Percentiles rank a stretch among this genome's conserved stretches.
These are phyloP conservation scores for Heliamphora exappendiculata DNA, from an alignment of 148 eudicot species.

Conservation along the genomic window DNA sequence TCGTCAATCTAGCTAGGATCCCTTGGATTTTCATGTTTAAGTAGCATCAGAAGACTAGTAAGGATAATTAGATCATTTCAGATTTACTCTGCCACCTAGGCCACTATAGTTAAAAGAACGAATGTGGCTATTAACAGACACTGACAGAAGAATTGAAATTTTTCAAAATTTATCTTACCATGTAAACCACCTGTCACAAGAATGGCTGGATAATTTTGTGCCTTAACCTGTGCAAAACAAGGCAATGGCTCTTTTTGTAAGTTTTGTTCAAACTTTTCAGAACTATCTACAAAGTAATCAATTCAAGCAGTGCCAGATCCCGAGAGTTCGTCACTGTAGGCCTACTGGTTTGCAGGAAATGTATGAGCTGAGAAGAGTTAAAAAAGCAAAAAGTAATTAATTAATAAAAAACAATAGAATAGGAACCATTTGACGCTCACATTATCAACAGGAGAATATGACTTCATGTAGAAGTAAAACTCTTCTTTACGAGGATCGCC, in stretches of 20 bases:
- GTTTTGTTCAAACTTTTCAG: not conserved
- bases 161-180: slow-evolving; percentile 38
- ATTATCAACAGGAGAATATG: slow-evolving; percentile 91
- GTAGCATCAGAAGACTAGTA: not conserved
- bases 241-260: not conserved
- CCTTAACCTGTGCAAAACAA: slow-evolving; percentile 41
- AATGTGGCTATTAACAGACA: not conserved
- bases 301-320: not conserved
- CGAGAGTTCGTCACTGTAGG: not conserved
- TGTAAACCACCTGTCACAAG: slow-evolving; percentile 81
- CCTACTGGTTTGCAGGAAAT: not conserved
- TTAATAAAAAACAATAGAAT: slow-evolving; percentile 1
- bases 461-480: slow-evolving; percentile 79
- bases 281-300: not conserved
- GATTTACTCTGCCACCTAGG: not conserved
- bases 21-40: not conserved
- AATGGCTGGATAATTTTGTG: slow-evolving; percentile 72
- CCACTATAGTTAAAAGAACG: not conserved
- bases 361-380: not conserved
- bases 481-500: slow-evolving; percentile 87
- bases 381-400: not conserved
- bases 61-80: not conserved
- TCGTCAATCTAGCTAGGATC: not conserved
- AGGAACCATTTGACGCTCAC: slow-evolving; percentile 33
- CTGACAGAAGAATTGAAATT: not conserved